Percentiles rank a stretch among this genome's conserved stretches.
Conservation (phyloP, 2,329 filamentous ascomycete genomes). For the Annulohypoxylon truncatum region DNA sequence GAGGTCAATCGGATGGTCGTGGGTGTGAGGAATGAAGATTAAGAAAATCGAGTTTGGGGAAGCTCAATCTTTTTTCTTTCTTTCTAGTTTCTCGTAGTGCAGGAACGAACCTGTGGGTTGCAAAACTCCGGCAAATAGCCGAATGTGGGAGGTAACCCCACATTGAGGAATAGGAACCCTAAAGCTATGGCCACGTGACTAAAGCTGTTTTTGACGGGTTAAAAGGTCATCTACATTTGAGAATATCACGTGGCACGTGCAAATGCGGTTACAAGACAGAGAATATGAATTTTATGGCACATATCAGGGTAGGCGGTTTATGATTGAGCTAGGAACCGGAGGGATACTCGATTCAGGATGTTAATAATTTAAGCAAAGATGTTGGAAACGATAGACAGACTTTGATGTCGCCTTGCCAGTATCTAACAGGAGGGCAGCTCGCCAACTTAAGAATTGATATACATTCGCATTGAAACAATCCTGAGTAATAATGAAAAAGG, state of each 20-base stretch:
- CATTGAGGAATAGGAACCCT: slow-evolving; percentile 42
- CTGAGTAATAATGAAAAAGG: slow-evolving; percentile 42
- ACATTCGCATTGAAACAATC: slow-evolving; percentile 34
- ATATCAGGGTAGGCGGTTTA: not conserved
- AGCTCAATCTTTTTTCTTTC: slow-evolving; percentile 43
- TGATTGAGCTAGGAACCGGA: not conserved
- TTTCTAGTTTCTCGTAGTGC: slow-evolving; percentile 36
- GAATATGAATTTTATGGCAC: not conserved
- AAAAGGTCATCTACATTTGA: no score
- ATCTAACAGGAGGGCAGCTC: slow-evolving; percentile 31
- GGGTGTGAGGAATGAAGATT: slow-evolving; percentile 43
- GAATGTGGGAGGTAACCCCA: slow-evolving; percentile 25
- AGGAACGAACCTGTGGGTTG: slow-evolving; percentile 39
- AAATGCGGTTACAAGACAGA: not conserved
- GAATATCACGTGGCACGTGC: no score
- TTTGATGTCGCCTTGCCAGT: slow-evolving; percentile 33
- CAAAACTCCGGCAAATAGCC: slow-evolving; percentile 46
- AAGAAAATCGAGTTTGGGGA: slow-evolving; percentile 41
- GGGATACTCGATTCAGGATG: slow-evolving; percentile 22
- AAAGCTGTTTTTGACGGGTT: not conserved
- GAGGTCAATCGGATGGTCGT: slow-evolving; percentile 49
- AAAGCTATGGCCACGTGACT: slow-evolving; percentile 28
- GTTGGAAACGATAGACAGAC: slow-evolving; percentile 36
- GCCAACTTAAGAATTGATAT: slow-evolving; percentile 36
- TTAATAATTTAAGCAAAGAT: slow-evolving; percentile 35